Evolutionary conservation across 2,329 filamentous ascomycete species (phyloP).

Genomic region (Arthrobotrys iridis): DNA sequence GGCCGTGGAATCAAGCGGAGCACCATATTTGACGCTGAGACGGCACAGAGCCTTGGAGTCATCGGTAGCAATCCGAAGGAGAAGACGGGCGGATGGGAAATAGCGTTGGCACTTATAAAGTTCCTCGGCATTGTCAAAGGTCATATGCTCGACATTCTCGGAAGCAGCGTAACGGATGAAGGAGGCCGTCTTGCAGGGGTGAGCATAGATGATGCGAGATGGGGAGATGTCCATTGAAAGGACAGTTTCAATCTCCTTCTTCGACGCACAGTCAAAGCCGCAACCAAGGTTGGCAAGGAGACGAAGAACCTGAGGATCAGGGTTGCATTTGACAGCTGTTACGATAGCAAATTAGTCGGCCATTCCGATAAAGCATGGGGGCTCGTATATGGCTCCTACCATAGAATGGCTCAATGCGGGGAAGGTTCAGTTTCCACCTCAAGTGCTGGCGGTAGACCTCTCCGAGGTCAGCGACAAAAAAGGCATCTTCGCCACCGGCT

Average conservation of each 20-base stretch:
- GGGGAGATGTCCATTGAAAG: slow-evolving; percentile 83
- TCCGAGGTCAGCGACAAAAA: slow-evolving; percentile 97
- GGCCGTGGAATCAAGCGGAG: slow-evolving; percentile 81
- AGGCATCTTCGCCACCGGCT: slow-evolving; percentile 93
- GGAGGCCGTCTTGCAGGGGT: slow-evolving; percentile 99
- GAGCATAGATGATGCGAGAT: slow-evolving; percentile 95
- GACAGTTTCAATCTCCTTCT: slow-evolving; percentile 94
- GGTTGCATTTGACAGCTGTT: slow-evolving; percentile 97
- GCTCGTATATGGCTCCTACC: slow-evolving; percentile 67
- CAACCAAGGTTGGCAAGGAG: slow-evolving; percentile 88
- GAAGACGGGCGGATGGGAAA: slow-evolving; percentile 88
- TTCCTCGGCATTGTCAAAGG: slow-evolving; percentile 98
- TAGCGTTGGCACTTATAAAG: slow-evolving; percentile 96
- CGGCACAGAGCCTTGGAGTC: slow-evolving; percentile 94
- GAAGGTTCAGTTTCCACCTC: slow-evolving; percentile 94
- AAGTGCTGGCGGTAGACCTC: slow-evolving; percentile 98
- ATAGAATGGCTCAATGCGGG: slow-evolving; percentile 94
- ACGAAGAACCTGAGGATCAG: slow-evolving; percentile 85
- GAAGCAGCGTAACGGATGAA: slow-evolving; percentile 90
- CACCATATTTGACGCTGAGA: slow-evolving; percentile 96
- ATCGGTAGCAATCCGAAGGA: slow-evolving; percentile 93
- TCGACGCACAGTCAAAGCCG: slow-evolving; percentile 98
- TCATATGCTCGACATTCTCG: slow-evolving; percentile 94
- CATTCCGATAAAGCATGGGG: neutral
- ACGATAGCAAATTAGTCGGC: slow-evolving; percentile 1